Base-by-base conservation (phyloP, 345 rosid species). In the Psidium guajava region DNA sequence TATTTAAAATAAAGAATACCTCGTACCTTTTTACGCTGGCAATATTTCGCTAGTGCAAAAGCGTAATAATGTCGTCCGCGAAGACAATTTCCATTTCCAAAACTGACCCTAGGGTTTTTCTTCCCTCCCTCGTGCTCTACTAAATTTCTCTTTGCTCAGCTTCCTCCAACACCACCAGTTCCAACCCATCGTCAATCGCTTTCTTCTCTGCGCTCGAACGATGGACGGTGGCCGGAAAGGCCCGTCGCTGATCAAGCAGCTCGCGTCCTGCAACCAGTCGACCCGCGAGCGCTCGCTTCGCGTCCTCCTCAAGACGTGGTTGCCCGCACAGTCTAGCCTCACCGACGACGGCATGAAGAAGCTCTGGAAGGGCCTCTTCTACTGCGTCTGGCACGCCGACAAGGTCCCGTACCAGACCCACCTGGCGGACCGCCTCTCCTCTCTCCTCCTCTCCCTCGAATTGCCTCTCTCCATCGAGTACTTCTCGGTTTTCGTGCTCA, bases 331-430 rank as follows among this genome's bases (percentile, higher is more conserved):
- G 64, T 74, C 93, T 6, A 82, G 88, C 40, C 73, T 97, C 88
- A 54, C 95, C 27, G 98, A 93, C 50, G 96, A 96, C 14, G 95
- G 93, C 58, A 93, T 97, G 95, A 94, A 89, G 94, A 93, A 92
- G 92, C 91, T 97, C 4, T 97, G 99, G 99, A 95, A 95, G 86
- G 99, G 98, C 18, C 93, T 97, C 83, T 97, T 97, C 91, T 97
- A 97, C 90, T 97, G 99, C 87, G 90, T 97, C 73, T 97, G 99
- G 99, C 98, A 96, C 87, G 90, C 99, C 77, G 99, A 97, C 85
- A 96, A 97, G 93, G 80, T 87, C 8, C 91, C 92, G 2, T 92
- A 88, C 81, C 99, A 97, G 87, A 80, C 94, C 28, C 91, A 92
- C 8, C 98, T 97, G 49, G 89, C 90, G 86, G 90, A 93, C 75